Conservation (phyloP, 163 green algal species). For the Scenedesmus sp. region DNA sequence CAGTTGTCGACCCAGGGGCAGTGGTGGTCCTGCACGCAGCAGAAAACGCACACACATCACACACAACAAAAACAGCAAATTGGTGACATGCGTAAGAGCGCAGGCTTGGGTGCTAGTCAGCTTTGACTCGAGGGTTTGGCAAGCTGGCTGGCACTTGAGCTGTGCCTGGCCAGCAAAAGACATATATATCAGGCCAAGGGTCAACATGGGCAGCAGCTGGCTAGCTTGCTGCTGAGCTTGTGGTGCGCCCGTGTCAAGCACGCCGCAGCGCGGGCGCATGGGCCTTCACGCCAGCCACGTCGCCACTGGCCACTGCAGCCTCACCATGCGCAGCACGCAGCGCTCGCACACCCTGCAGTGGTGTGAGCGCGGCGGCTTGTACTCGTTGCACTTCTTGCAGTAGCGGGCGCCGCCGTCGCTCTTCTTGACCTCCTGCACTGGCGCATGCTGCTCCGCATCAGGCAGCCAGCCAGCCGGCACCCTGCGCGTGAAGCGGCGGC, state of each 20-base stretch:
- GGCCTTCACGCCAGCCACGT: no score
- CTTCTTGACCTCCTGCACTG: slow-evolving; percentile 81
- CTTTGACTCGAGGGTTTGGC: no score
- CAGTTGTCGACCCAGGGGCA: slow-evolving; percentile 96
- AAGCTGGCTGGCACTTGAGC: no score
- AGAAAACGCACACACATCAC: neutral
- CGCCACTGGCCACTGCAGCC: neutral
- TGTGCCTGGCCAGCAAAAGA: no score
- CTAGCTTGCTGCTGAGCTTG: neutral
- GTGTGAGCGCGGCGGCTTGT: slow-evolving; percentile 90
- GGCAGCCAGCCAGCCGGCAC: slow-evolving; percentile 69
- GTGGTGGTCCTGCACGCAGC: slow-evolving; percentile 86
- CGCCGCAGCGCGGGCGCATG: neutral
- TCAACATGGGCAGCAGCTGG: neutral
- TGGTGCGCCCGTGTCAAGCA: neutral
- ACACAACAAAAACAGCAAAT: neutral
- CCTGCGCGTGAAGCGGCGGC: slow-evolving; percentile 35
- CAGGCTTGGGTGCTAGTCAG: neutral
- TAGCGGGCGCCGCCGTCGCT: slow-evolving; percentile 78
- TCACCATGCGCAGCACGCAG: slow-evolving; percentile 91
- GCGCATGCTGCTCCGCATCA: slow-evolving; percentile 59
- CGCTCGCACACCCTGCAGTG: slow-evolving; percentile 91
- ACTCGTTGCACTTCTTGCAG: slow-evolving; percentile 90
- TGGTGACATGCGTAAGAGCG: no score
- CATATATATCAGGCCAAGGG: no score